These are phyloP conservation scores for Neopestalotiopsis sp. DNA, from an alignment of 2,329 filamentous ascomycete species.

Conservation along the genomic window DNA sequence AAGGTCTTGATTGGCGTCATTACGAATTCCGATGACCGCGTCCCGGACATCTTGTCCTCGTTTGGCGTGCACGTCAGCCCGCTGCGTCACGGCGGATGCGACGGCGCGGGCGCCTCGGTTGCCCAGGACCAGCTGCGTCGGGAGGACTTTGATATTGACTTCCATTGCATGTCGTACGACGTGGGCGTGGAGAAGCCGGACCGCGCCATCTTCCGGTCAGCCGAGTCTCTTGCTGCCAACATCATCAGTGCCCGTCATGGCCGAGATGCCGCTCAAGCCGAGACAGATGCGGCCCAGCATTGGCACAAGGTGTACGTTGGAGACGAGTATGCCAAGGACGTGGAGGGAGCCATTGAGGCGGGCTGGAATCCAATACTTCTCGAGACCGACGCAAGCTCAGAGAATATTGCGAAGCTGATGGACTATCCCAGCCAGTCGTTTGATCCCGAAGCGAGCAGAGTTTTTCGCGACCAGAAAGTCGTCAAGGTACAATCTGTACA, in stretches of 20 bases:
- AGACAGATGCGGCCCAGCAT: slow-evolving; percentile 26
- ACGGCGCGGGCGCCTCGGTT: neutral
- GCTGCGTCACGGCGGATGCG: slow-evolving; percentile 32
- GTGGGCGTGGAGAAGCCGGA: slow-evolving; percentile 66
- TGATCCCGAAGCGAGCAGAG: neutral
- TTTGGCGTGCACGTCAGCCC: slow-evolving; percentile 56
- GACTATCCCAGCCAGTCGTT: neutral
- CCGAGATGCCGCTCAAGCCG: slow-evolving; percentile 19
- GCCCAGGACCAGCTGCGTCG: neutral
- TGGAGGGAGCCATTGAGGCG: slow-evolving; percentile 49
- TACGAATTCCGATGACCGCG: slow-evolving; percentile 68
- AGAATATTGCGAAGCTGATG: neutral
- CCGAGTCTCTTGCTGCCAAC: slow-evolving; percentile 47
- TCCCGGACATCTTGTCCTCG: slow-evolving; percentile 57
- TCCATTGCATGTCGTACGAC: slow-evolving; percentile 68
- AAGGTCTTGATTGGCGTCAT: slow-evolving; percentile 60
- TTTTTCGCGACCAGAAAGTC: neutral
- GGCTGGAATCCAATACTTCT: slow-evolving; percentile 53
- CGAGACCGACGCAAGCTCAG: slow-evolving; percentile 26
- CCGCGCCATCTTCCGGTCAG: slow-evolving; percentile 59
- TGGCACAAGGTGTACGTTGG: slow-evolving; percentile 58
- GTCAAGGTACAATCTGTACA: neutral
- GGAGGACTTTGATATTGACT: slow-evolving; percentile 49
- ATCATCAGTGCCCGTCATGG: slow-evolving; percentile 32
- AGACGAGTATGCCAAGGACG: slow-evolving; percentile 58